Evolutionary conservation across 345 rosid genomes (phyloP), one percentile per base, ranked within the genome.

Genomic region (Excoecaria cochinchinensis): DNA sequence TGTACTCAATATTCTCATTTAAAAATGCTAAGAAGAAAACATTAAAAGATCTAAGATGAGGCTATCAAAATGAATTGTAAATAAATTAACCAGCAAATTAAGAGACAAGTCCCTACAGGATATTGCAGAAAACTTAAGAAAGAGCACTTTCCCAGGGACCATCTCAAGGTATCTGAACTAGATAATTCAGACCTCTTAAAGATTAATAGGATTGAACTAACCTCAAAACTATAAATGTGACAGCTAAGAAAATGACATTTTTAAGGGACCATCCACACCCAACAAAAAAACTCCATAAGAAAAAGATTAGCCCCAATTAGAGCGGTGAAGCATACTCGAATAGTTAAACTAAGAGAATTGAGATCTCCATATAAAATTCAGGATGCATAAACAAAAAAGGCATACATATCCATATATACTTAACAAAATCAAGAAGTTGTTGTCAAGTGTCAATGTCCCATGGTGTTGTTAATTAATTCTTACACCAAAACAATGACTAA

Each of bases 201-300:
- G 31, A 53, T 11, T 4, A 46, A 44, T 36, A 66, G 21, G 47
- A 66, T 65, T 17, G 39, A 39, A 40, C 8, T 15, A 12, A 17
- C 48, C 19, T 16, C 9, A 13, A 64, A 65, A 38, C 25, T 8
- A 65, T 65, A 50, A n/a, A 19, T 65, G 24, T 16, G 12, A 64
- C 10, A 70, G 47, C 36, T 16, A 52, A 19, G 22, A 69, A 51
- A 31, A 24, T 25, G 67, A 73, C 55, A 76, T 62, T 51, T 38
- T 39, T n/a, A 0, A 21, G 67, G 80, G 72, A 69, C 75, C 78
- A 81, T 63, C 48, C 64, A 9, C 55, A 46, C 0, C 1, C 21
- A 6, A 40, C 24, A 50, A 21, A 46, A 65, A 65, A 15, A 15
- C 7, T 5, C 57, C 57, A 14, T 4, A 44, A 8, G 7, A 10